Conservation (phyloP, 257 asterid species). For the Phtheirospermum japonicum region DNA sequence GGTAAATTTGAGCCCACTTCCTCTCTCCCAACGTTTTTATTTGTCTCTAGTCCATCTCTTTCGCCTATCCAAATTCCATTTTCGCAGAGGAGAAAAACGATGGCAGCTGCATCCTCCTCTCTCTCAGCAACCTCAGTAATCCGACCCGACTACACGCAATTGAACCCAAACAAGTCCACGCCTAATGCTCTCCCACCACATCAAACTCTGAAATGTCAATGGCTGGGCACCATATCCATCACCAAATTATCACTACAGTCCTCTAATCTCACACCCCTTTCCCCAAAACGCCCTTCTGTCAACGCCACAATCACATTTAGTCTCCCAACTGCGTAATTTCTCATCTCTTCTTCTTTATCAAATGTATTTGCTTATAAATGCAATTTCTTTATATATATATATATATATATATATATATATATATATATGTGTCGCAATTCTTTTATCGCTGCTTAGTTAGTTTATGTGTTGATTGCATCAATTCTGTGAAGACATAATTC, state of each 20-base stretch:
- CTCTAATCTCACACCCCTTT: conserved; percentile 32
- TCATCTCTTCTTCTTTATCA: background rate
- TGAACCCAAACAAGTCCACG: conserved; percentile 7
- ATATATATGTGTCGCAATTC: background rate
- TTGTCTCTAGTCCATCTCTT: background rate
- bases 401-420: background rate
- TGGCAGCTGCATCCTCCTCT: conserved; percentile 65
- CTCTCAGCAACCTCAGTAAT: conserved; percentile 32
- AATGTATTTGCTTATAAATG: background rate
- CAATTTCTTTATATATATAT: too few relatives aligned
- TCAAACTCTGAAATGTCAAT: conserved; percentile 26
- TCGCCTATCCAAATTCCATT: conserved; percentile 20
- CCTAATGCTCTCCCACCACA: conserved; percentile 19
- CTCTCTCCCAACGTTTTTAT: background rate
- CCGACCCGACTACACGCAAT: conserved; percentile 25
- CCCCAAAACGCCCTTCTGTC: conserved; percentile 33
- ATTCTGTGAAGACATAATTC: background rate
- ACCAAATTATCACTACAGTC: conserved; percentile 25
- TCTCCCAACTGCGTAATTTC: conserved; percentile 50
- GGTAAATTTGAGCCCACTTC: background rate
- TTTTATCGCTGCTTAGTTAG: too few relatives aligned
- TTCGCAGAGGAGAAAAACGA: conserved; percentile 16
- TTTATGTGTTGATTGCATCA: too few relatives aligned
- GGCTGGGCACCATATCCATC: conserved; percentile 36
- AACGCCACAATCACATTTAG: conserved; percentile 41